Evolutionary conservation across 257 asterid genomes (phyloP).

Genomic region (Capsicum pubescens): DNA sequence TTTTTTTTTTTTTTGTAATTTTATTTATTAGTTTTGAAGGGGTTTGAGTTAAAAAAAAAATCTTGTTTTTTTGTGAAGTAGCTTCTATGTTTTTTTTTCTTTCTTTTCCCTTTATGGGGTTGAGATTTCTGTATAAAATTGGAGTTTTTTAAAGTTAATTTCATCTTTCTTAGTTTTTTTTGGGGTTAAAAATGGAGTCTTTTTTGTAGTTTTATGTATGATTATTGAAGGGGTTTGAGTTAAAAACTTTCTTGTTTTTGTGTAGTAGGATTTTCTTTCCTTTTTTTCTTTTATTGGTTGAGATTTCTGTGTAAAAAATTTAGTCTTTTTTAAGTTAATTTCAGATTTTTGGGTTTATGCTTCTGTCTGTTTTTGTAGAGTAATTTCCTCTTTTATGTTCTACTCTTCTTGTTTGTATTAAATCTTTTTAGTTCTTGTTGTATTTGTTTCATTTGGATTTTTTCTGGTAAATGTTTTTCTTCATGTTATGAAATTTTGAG

Average conservation of each 20-base stretch:
- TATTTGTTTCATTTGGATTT: not conserved
- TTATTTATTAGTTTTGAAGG: no score
- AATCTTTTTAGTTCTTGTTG: not conserved
- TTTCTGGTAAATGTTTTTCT: not conserved
- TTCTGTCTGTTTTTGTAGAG: not conserved
- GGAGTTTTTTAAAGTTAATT: no score
- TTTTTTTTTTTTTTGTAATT: no score
- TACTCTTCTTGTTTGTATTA: not conserved
- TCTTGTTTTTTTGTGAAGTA: no score
- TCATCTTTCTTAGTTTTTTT: not conserved
- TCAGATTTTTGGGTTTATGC: not conserved
- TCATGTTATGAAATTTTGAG: not conserved
- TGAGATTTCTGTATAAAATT: no score
- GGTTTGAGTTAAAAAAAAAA: no score
- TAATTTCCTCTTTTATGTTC: not conserved
- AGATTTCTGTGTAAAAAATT: not conserved
- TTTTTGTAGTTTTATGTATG: constrained; percentile 4
- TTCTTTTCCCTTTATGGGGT: no score
- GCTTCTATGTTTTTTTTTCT: no score
- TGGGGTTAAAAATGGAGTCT: not conserved
- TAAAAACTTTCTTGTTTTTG: not conserved
- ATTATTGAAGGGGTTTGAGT: constrained; percentile 8
- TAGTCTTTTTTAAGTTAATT: not conserved
- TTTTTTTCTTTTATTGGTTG: not conserved
- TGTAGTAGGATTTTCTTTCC: not conserved